Base-by-base conservation (phyloP, 2,329 filamentous ascomycete species). In the Colletotrichum tabaci region DNA sequence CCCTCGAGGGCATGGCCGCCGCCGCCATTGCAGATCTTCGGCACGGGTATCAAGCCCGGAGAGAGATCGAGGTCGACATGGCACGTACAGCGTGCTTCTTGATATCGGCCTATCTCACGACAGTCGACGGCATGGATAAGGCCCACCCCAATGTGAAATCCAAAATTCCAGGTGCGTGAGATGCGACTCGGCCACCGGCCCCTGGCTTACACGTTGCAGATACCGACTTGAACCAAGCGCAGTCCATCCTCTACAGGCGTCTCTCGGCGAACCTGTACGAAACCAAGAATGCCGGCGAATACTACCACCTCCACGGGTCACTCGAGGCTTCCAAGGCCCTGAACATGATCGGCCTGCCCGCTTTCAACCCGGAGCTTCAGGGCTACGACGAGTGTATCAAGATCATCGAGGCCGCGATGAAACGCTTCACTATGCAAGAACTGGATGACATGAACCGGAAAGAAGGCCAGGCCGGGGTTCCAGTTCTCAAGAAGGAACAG, bases 291-390 rank as follows among this genome's bases (percentile, higher is more conserved):
- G 81, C 84, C 12, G 87, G 86, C 26, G 84, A 89, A 75, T 93
- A 87, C 75, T 93, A 91, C 77, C 91, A 93, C 77, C 89, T 92
- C 26, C 91, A 93, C 77, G 90, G 91, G 58, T 92, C 90, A 1
- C 80, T 92, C 5, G 90, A 92, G 75, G 90, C 91, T 16, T 88
- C 87, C 50, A 89, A 85, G 26, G 90, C 90, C 0, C 80, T 92
- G 60, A 84, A 88, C 71, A 92, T 92, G 89, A 85, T 92, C 71
- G 90, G 89, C 0, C 80, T 92, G 23, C 87, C 90, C 55, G 84
- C 88, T 4, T 84, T 89, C 71, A 82, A 87, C n/a, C 86, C 89
- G 7, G 87, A 88, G 67, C 76, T 91, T 70, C 90, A 85, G 10
- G 85, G 86, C 60, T 88, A 90, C 74, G 81, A 83, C 64, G 82